Conservation (phyloP, 805 yeast species). For the Wickerhamomyces bisporus region DNA sequence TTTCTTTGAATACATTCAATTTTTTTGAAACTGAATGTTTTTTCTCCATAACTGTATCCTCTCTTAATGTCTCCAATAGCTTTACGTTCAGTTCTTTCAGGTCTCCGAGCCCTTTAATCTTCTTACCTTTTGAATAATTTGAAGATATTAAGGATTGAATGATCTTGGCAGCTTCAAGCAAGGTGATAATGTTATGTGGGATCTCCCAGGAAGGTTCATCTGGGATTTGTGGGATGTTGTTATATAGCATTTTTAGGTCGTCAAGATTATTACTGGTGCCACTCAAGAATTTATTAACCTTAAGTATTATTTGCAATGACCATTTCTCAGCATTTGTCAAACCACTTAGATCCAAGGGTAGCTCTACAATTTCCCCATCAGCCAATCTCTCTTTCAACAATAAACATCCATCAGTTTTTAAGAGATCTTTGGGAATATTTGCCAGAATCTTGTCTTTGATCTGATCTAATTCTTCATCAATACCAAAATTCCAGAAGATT, state of each 20-base stretch:
- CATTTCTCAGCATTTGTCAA: conserved; percentile 19
- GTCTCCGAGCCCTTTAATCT: conserved; percentile 3
- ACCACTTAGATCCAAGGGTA: conserved; percentile 5
- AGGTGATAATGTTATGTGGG: conserved; percentile 12
- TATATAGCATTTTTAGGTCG: conserved; percentile 3
- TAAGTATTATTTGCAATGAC: conserved; percentile 13
- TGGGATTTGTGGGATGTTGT: conserved; percentile 10
- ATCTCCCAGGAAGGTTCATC: conserved; percentile 15
- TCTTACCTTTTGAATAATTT: conserved; percentile 4
- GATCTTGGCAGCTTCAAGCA: conserved; percentile 17
- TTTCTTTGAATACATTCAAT: conserved; percentile 1
- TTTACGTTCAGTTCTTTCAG: conserved; percentile 16
- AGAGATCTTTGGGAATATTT: conserved; percentile 8
- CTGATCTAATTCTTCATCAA: conserved; percentile 23
- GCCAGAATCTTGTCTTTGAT: conserved; percentile 5
- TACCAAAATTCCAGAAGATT: conserved; percentile 48
- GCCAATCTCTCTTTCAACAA: conserved; percentile 11
- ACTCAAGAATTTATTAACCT: conserved; percentile 5
- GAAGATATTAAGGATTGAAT: conserved; percentile 11
- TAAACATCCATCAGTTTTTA: conserved; percentile 11
- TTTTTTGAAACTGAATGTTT: conserved; percentile 3
- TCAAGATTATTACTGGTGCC: background rate
- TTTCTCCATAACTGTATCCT: conserved; percentile 8
- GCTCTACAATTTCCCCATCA: conserved; percentile 5
- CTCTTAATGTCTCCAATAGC: conserved; percentile 14